phyloP scores from a whole-genome alignment of 805 yeast genomes.

The Kuraishia ogatae region DNA sequence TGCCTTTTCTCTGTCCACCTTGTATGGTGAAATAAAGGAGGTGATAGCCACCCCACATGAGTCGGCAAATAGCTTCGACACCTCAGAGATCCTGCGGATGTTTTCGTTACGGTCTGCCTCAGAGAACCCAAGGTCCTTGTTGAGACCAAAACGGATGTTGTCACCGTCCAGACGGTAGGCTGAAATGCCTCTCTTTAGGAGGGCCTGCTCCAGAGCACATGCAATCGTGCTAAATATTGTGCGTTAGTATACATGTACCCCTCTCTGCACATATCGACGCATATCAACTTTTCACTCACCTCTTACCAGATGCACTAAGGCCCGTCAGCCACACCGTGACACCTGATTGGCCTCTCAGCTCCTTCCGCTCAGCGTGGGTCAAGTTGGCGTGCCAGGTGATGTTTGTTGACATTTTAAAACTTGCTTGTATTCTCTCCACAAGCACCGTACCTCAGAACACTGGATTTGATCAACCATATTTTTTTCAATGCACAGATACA shows the following conservation, averaged over 20 bases:
- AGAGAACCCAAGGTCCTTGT: slow-evolving; percentile 89
- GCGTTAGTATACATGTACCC: background rate
- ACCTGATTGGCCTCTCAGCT: slow-evolving; percentile 71
- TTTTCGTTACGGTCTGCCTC: slow-evolving; percentile 92
- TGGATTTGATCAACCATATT: background rate
- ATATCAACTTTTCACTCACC: slow-evolving; percentile 8
- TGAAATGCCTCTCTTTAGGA: slow-evolving; percentile 59
- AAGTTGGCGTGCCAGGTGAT: slow-evolving; percentile 95
- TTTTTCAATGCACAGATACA: background rate
- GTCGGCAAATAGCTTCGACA: slow-evolving; percentile 88
- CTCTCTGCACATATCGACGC: background rate
- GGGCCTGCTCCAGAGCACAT: slow-evolving; percentile 80
- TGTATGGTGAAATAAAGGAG: slow-evolving; percentile 89
- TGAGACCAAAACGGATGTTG: slow-evolving; percentile 88
- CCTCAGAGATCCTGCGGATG: slow-evolving; percentile 92
- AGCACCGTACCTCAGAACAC: too few relatives aligned
- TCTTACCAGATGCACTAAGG: slow-evolving; percentile 88
- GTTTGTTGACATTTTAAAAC: slow-evolving; percentile 75
- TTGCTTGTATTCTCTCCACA: background rate
- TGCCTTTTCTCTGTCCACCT: slow-evolving; percentile 75
- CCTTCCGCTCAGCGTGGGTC: slow-evolving; percentile 72
- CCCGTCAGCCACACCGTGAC: slow-evolving; percentile 95
- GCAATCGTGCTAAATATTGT: slow-evolving; percentile 60
- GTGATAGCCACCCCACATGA: slow-evolving; percentile 84
- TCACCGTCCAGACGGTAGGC: slow-evolving; percentile 93